Conservation (phyloP, 176 grass and related monocot genomes). For the Cenchrus fungigraminus region DNA sequence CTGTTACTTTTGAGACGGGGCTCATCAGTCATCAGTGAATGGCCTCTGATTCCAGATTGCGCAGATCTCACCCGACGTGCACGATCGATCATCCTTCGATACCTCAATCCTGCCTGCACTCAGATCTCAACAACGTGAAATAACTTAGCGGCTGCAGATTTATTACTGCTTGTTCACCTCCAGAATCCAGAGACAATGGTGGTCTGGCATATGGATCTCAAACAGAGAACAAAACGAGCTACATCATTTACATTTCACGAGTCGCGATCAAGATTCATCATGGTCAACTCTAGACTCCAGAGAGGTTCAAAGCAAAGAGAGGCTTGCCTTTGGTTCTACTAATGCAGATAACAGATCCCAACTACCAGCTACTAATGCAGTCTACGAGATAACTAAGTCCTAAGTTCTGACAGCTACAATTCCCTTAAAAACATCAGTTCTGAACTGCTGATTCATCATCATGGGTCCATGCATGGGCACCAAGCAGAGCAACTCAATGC, state of each 20-base stretch:
- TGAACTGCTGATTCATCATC: neutral
- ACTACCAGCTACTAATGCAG: constrained; percentile 12
- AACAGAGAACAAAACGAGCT: neutral
- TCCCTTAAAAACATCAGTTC: neutral
- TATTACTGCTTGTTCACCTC: neutral
- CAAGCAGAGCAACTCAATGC: neutral
- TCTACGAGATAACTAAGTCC: constrained; percentile 22
- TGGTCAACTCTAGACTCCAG: constrained; percentile 6
- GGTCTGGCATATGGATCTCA: neutral
- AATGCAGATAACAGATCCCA: neutral
- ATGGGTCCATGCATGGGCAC: neutral
- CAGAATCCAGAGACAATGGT: constrained; percentile 9
- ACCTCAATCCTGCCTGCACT: too few relatives aligned
- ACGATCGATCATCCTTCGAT: too few relatives aligned
- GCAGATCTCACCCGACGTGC: neutral
- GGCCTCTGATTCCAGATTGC: neutral
- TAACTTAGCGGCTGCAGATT: neutral
- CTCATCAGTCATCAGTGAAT: too few relatives aligned
- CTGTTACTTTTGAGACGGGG: neutral
- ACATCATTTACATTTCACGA: constrained; percentile 43
- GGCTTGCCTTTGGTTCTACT: constrained; percentile 40
- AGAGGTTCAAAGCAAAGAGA: constrained; percentile 40
- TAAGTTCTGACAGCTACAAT: neutral
- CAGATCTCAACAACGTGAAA: neutral
- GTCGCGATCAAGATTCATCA: neutral